phyloP scores from a whole-genome alignment of 768 basidiomycete species.

The Kwoniella pini region DNA sequence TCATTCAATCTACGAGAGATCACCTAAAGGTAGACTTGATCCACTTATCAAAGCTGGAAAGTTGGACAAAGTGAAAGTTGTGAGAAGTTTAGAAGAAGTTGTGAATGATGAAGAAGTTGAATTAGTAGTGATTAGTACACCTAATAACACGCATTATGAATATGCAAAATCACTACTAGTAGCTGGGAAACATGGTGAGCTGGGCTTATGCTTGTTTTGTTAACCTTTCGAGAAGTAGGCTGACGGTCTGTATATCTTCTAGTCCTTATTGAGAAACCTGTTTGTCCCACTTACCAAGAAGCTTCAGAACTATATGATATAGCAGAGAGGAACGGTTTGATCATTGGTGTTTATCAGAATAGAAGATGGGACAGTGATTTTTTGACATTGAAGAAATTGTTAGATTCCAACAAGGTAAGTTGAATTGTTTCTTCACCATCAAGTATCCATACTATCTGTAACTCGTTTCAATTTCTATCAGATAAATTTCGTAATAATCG shows the following conservation, averaged over 20 bases:
- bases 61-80: constrained; percentile 30
- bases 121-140: constrained; percentile 39
- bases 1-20: constrained; percentile 55
- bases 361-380: constrained; percentile 52
- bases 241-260: too few relatives aligned
- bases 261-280: constrained; percentile 50
- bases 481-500: too few relatives aligned
- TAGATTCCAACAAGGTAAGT: constrained; percentile 56
- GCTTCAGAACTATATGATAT: constrained; percentile 36
- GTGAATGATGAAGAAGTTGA: constrained; percentile 38
- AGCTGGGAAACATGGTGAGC: constrained; percentile 44
- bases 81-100: constrained; percentile 31
- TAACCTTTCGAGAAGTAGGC: too few relatives aligned
- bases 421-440: too few relatives aligned
- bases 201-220: too few relatives aligned
- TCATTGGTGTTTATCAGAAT: constrained; percentile 50
- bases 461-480: too few relatives aligned
- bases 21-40: constrained; percentile 59
- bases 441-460: too few relatives aligned
- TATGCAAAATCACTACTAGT: constrained; percentile 31
- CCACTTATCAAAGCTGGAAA: constrained; percentile 2
- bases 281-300: constrained; percentile 36
- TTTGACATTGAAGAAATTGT: constrained; percentile 42
- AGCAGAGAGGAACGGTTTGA: constrained; percentile 33
- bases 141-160: constrained; percentile 43